Base-by-base conservation (phyloP, 169 alveolate genomes). In the Plasmodium malariae region DNA sequence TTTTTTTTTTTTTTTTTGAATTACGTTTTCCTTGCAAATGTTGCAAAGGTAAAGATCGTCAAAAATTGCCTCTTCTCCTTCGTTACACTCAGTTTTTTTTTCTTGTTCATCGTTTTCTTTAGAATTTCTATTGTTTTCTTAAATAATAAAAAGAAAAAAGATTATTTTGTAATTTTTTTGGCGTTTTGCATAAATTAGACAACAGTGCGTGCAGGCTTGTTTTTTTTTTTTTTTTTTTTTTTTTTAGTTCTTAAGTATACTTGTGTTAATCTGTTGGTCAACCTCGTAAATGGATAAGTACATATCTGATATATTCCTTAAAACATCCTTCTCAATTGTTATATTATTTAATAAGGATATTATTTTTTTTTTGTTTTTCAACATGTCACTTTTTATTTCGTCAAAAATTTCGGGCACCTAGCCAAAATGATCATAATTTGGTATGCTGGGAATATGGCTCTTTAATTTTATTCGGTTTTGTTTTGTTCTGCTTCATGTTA, bases 401-500 rank as follows among this genome's bases (percentile, higher is more conserved):
- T 78, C 89, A 34, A 78, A 78, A 21, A 78, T 78, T 48, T 78
- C 89, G 3, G 89, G 89, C n/a, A 78, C 89, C 89, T 78, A 55
- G 9, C 4, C 34, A 63, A 55, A 26, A 68, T 48, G 26, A 12
- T 7, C 1, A 1, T 26, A 26, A 12, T 45, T 43, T 69, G 28
- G 9, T 40, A 24, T 65, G 5, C 7, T 28, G 19, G 7, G 3
- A 19, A 60, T 28, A 28, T 26, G 26, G 3, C 14, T 37, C 36
- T 14, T 37, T 68, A 24, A 11, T 36, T 26, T 21, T 49, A n/a
- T n/a, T n/a, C n/a, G n/a, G n/a, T 30, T n/a, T n/a, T 45, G 21
- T 24, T 37, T 69, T 19, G n/a, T n/a, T n/a, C n/a, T n/a, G n/a
- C n/a, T n/a, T n/a, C n/a, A n/a, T n/a, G n/a, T n/a, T n/a, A n/a